phyloP scores from a whole-genome alignment of 352 stramenopile species.

The Pythium dissotocum region DNA sequence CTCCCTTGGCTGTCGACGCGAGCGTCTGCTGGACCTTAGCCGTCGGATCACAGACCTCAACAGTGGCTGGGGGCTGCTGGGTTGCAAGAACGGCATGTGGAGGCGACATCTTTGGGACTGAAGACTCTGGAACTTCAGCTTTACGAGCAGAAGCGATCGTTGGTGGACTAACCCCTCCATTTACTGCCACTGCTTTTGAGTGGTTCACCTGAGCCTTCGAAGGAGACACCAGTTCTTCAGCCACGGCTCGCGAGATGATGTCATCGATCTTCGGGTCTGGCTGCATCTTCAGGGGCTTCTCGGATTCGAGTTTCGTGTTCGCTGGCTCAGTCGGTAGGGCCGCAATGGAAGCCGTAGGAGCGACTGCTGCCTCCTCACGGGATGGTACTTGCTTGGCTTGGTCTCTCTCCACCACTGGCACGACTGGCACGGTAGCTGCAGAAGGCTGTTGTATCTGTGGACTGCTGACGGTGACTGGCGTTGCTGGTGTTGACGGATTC shows the following conservation, averaged over 20 bases:
- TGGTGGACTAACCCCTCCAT: neutral
- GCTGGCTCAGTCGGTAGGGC: neutral
- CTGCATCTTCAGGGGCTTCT: neutral
- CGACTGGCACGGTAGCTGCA: neutral
- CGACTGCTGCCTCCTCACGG: neutral
- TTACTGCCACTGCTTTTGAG: neutral
- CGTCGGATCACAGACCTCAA: neutral
- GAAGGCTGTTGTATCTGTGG: neutral
- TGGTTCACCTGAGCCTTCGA: neutral
- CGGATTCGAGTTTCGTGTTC: neutral
- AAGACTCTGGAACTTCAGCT: conserved; percentile 18
- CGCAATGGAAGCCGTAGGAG: neutral
- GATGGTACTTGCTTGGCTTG: neutral
- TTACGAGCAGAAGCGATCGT: neutral
- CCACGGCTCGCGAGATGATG: conserved; percentile 29
- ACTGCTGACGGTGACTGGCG: neutral
- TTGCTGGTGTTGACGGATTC: neutral
- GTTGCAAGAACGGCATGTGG: no score
- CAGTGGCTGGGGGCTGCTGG: no score
- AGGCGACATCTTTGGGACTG: neutral
- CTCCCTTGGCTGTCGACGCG: conserved; percentile 51
- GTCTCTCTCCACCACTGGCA: neutral
- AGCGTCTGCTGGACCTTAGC: conserved; percentile 42
- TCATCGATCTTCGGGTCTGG: conserved; percentile 23
- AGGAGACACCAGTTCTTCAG: conserved; percentile 16